Percentiles rank a stretch among this genome's conserved stretches.
Conservation (phyloP, 2,329 filamentous ascomycete genomes). For the Colletotrichum magnum region DNA sequence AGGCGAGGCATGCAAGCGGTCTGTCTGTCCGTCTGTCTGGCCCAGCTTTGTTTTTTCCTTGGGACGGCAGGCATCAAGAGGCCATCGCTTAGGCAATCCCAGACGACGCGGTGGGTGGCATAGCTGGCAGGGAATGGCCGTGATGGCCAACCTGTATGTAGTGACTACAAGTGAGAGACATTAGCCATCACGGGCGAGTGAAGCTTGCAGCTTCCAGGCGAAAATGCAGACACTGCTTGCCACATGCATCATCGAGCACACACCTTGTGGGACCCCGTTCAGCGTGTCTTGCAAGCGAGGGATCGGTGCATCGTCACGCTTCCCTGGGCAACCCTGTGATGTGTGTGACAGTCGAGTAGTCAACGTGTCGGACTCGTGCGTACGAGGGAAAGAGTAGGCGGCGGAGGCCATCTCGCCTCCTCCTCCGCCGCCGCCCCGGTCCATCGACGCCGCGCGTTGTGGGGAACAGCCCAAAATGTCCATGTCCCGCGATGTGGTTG, state of each 20-base stretch:
- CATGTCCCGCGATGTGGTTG: slow-evolving; percentile 20
- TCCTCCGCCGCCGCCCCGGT: neutral
- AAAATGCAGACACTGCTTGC: neutral
- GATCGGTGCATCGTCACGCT: neutral
- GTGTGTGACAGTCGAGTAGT: no score
- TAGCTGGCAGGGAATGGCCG: no score
- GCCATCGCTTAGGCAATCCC: no score
- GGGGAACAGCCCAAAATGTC: slow-evolving; percentile 27
- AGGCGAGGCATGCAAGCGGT: no score
- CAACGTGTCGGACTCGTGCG: neutral
- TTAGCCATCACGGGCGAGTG: slow-evolving; percentile 8
- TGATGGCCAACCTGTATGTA: no score
- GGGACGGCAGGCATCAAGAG: no score
- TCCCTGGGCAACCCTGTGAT: neutral
- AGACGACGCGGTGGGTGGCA: no score
- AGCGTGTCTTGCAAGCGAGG: neutral
- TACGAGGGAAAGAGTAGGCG: neutral
- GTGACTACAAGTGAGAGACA: neutral
- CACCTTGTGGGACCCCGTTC: neutral
- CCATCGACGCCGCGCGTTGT: slow-evolving; percentile 4
- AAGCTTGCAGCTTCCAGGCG: no score
- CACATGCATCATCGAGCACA: neutral
- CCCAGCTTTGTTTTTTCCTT: no score
- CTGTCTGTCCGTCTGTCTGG: no score
- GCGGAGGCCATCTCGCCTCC: slow-evolving; percentile 1